Base-by-base conservation (phyloP, 352 stramenopile species). In the Phytophthora agathidicida region DNA sequence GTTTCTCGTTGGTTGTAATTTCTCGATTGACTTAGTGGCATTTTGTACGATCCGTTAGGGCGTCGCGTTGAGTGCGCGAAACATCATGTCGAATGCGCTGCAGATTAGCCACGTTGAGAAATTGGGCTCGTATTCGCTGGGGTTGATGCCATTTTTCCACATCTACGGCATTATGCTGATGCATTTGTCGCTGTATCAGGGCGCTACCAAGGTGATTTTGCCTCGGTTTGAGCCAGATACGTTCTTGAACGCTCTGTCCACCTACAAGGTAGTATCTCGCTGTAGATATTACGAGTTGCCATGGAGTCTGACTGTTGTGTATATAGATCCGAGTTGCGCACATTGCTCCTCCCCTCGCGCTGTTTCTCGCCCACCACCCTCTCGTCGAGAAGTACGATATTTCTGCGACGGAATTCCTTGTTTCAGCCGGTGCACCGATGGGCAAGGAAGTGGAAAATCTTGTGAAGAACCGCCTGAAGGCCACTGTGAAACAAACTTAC, bases 131-230 rank as follows among this genome's bases (percentile, higher is more conserved):
- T 68, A 78, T 31, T 78, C 74, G 19, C 55, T 97, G 11, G 75
- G 64, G 0, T 46, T 94, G 30, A 71, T 99, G 27, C 95, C 96
- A 16, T 97, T 98, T 52, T 98, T 97, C 77, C 95, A 99, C 60
- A 98, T 98, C 53, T 98, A 98, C 69, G 93, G 89, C 49, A 77
- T 90, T 17, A 83, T 89, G 39, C 71, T 95, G 19, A 57, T 97
- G 24, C 73, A 98, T 24, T 77, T 94, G 51, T 77, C 75, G 16
- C 71, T 94, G 24, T 91, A 87, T 62, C 82, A 91, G 68, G 89
- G 89, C 9, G 57, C 78, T 27, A 80, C 83, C 6, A 75, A 96
- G 9, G 84, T 98, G 14, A 90, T 97, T 7, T 83, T 97, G 17
- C 89, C 84, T 27, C 67, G 81, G 8, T 99, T 98, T 60, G 90